phyloP scores from a whole-genome alignment of 1,284 basidiomycete species.

The Mycosarcoma mackinlayi region DNA sequence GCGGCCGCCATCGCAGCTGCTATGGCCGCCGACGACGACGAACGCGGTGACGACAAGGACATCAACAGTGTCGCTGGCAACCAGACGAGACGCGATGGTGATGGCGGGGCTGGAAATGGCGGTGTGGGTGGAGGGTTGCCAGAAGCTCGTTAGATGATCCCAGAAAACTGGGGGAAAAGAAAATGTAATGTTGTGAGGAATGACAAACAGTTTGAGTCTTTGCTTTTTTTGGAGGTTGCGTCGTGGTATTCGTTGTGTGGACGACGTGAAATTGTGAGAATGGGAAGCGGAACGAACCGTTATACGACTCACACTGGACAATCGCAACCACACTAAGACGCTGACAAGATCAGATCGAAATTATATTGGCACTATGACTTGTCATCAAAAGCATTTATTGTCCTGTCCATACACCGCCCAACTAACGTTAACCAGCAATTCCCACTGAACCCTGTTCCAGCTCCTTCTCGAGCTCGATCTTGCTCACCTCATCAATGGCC shows the following conservation, averaged over 20 bases:
- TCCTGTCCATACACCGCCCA: not conserved
- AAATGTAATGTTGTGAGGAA: not conserved
- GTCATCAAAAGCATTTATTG: not conserved
- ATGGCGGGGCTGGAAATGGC: slow-evolving; percentile 2
- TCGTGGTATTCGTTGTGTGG: not conserved
- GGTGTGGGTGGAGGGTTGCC: slow-evolving; percentile 22
- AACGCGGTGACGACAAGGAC: slow-evolving; percentile 51
- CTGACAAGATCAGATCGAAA: too few species aligned
- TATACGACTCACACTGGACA: too few species aligned
- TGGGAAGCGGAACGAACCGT: too few species aligned
- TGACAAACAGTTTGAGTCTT: not conserved
- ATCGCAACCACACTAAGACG: not conserved
- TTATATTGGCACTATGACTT: too few species aligned
- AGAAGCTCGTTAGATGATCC: slow-evolving; percentile 44
- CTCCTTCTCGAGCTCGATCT: slow-evolving; percentile 35
- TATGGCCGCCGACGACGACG: slow-evolving; percentile 56
- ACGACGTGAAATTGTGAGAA: not conserved
- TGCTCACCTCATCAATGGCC: slow-evolving; percentile 31
- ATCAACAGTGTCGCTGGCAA: slow-evolving; percentile 36
- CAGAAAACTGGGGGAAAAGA: too few species aligned
- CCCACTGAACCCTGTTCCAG: slow-evolving; percentile 59
- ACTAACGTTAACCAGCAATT: slow-evolving; percentile 37
- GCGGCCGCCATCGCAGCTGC: slow-evolving; percentile 55
- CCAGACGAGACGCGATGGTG: slow-evolving; percentile 19
- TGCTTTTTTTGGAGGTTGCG: too few species aligned